Base-by-base conservation (phyloP, 2,329 filamentous ascomycete species). In the Pyricularia grisea region DNA sequence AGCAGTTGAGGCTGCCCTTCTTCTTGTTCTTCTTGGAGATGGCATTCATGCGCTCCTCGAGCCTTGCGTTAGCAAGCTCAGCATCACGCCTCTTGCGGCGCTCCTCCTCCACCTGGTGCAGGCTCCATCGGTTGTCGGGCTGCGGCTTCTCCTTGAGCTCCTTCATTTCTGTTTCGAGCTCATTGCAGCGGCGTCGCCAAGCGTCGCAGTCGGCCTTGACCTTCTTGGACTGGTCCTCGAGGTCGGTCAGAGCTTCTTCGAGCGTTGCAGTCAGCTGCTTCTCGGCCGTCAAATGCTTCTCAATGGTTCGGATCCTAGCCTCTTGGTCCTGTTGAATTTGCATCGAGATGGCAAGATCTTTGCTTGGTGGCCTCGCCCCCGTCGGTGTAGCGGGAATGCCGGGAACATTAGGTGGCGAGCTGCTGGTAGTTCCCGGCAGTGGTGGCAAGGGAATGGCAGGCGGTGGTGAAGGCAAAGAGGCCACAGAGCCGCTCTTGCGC, bases 21-120 rank as follows among this genome's bases (percentile, higher is more conserved):
- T 93, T 94, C 87, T 96, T 94, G 86, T 94, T 97, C 84, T 96
- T 95, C 82, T 92, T 90, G 80, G 90, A 94, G 78, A 95, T 90
- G 70, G 92, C 90, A 76, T 94, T 93, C 89, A 99, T 99, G 69
- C 94, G 88, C 82, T 97, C 93, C 81, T 99, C 94, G 30, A 99
- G 87, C 75, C 97, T 92, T 58, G 91, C 92, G 68, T 92, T 86
- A 63, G 95, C 95, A 72, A 91, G 88, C 82, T 99, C 95, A 50
- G 96, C 94, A 72, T 94, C 92, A 72, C 93, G 86, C 71, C 95
- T 87, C 81, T 97, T 96, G 82, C 92, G 94, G 74, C 94, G 88
- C 85, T 99, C 95, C 80, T 99, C 94, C 78, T 99, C 96, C 27
- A 98, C 92, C 71, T 93, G 92, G 78, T 97, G 93, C 73, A 98